These are phyloP conservation scores for Casaregolazyma lundiana DNA, from an alignment of 1,139 yeast genomes.

Conservation along the genomic window DNA sequence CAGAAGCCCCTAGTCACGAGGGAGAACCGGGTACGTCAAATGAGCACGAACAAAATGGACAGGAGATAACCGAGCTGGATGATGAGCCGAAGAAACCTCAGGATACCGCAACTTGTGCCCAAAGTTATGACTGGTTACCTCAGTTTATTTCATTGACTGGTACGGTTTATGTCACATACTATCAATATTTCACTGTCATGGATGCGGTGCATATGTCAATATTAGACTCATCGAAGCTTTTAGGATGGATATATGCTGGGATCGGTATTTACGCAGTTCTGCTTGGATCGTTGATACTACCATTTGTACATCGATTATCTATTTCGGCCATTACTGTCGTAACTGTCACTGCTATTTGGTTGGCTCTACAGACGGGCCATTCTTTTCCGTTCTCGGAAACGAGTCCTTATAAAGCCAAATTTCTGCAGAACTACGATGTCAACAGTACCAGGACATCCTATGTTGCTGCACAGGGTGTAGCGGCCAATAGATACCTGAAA, in stretches of 20 bases:
- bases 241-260: conserved; percentile 44
- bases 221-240: conserved; percentile 55
- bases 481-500: conserved; percentile 44
- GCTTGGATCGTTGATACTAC: conserved; percentile 56
- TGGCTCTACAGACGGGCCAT: conserved; percentile 37
- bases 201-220: conserved; percentile 66
- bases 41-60: not conserved
- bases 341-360: conserved; percentile 37
- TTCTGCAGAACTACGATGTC: conserved; percentile 54
- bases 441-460: conserved; percentile 24
- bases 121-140: conserved; percentile 71
- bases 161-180: conserved; percentile 48
- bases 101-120: conserved; percentile 4
- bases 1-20: conserved; percentile 6
- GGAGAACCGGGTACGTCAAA: not conserved
- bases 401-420: conserved; percentile 67
- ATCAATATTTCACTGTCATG: conserved; percentile 44
- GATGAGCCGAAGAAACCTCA: conserved; percentile 13
- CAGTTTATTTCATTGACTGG: conserved; percentile 70
- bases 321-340: conserved; percentile 44
- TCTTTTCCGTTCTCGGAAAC: conserved; percentile 50
- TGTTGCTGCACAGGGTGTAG: conserved; percentile 46
- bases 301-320: conserved; percentile 69
- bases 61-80: conserved; percentile 8
- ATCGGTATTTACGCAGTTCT: conserved; percentile 39